These are phyloP conservation scores for Botryotinia calthae DNA, from an alignment of 2,329 filamentous ascomycete genomes.

Conservation along the genomic window DNA sequence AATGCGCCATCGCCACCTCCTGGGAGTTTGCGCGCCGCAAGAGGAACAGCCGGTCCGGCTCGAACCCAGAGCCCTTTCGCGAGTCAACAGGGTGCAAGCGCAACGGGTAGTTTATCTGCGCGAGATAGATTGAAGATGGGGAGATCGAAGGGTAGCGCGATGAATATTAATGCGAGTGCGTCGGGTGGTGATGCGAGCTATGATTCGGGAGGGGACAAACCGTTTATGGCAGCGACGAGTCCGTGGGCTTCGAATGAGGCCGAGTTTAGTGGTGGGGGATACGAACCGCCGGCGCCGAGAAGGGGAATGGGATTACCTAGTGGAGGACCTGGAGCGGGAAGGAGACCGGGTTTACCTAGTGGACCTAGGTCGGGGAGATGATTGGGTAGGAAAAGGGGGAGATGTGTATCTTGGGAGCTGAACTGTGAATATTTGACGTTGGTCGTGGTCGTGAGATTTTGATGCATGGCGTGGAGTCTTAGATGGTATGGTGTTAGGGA, in stretches of 20 bases:
- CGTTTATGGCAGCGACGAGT: slow-evolving; percentile 48
- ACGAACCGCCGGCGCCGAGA: slow-evolving; percentile 23
- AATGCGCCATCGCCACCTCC: slow-evolving; percentile 19
- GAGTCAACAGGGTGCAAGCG: neutral
- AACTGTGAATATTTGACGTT: neutral
- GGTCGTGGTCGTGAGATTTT: slow-evolving; percentile 1
- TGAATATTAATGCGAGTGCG: slow-evolving; percentile 17
- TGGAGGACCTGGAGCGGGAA: slow-evolving; percentile 10
- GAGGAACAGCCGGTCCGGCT: neutral
- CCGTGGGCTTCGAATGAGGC: slow-evolving; percentile 48
- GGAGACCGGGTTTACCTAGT: slow-evolving; percentile 9
- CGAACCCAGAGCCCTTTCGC: neutral
- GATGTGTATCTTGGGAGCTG: neutral
- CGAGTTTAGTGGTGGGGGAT: slow-evolving; percentile 42
- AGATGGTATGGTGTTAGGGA: slow-evolving; percentile 1
- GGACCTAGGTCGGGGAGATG: slow-evolving; percentile 11
- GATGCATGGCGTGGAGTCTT: slow-evolving; percentile 1
- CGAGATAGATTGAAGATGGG: slow-evolving; percentile 81
- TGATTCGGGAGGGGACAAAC: slow-evolving; percentile 38
- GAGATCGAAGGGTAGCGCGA: slow-evolving; percentile 48
- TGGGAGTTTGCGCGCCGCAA: slow-evolving; percentile 11
- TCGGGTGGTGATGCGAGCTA: slow-evolving; percentile 22
- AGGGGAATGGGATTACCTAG: slow-evolving; percentile 11
- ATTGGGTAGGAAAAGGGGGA: neutral
- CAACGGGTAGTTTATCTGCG: slow-evolving; percentile 43